Conservation (phyloP, 345 rosid species). For the Nephelium lappaceum region DNA sequence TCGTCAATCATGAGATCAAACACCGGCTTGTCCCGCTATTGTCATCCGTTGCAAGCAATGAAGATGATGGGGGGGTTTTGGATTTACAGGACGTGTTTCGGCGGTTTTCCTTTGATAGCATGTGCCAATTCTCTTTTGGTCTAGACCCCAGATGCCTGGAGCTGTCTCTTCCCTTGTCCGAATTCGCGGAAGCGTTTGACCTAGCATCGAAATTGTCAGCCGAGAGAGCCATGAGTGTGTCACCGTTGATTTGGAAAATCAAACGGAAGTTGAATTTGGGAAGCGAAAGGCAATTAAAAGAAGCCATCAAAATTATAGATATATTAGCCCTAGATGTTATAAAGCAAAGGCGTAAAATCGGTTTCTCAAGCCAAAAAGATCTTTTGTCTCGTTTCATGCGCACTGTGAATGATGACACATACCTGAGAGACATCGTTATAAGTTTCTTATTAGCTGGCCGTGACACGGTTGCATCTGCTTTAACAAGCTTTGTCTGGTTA, state of each 20-base stretch:
- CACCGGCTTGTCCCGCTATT: slow-evolving; percentile 48
- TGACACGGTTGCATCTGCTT: slow-evolving; percentile 72
- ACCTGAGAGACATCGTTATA: slow-evolving; percentile 64
- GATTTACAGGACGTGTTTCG: slow-evolving; percentile 71
- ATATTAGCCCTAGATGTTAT: slow-evolving; percentile 51
- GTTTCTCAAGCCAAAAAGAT: slow-evolving; percentile 38
- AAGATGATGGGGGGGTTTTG: slow-evolving; percentile 23
- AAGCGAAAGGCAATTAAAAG: slow-evolving; percentile 54
- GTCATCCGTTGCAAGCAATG: slow-evolving; percentile 23
- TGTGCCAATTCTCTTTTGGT: slow-evolving; percentile 67
- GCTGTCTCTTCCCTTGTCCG: slow-evolving; percentile 46
- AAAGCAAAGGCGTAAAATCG: slow-evolving; percentile 39
- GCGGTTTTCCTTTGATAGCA: slow-evolving; percentile 66
- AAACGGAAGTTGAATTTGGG: slow-evolving; percentile 55
- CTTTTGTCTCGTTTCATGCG: slow-evolving; percentile 71
- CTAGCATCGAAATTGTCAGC: slow-evolving; percentile 56
- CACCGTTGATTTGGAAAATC: slow-evolving; percentile 55
- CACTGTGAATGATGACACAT: slow-evolving; percentile 48
- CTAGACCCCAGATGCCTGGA: slow-evolving; percentile 60
- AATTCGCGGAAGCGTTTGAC: slow-evolving; percentile 61
- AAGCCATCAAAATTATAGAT: slow-evolving; percentile 50
- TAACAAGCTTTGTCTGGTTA: slow-evolving; percentile 70
- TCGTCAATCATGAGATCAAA: slow-evolving; percentile 41
- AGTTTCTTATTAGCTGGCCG: slow-evolving; percentile 79
- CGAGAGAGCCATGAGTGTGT: slow-evolving; percentile 60